Base-by-base conservation (phyloP, 2,329 filamentous ascomycete species). In the Laburnicola sp. region DNA sequence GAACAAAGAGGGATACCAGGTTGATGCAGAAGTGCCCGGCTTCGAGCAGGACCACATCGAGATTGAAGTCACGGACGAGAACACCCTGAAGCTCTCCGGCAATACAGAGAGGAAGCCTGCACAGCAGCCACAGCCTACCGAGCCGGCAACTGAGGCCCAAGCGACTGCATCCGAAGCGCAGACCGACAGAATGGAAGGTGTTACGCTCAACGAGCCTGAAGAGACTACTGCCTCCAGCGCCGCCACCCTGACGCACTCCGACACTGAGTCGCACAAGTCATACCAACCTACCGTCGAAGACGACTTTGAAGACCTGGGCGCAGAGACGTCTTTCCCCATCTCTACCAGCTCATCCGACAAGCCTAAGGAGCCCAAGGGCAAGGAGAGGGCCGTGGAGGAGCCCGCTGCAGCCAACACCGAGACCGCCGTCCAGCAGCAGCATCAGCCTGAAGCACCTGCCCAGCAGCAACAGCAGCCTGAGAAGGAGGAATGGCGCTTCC, bases 401-500 rank as follows among this genome's bases (percentile, higher is more conserved):
- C 27, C 57, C 3, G 27, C 27, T 23, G 21, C 43, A 21, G 23
- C 28, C 27, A 22, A 36, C 16, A 53, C 54, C 7, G 52, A 65
- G 30, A 57, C 58, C 1, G 53, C 57, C 45, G 48, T 63, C 8
- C 50, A 59, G 30, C 48, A 55, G 11, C 57, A 68, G 25, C 53
- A 54, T 22, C 55, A 68, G 31, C 30, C 54, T 6, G 57, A 67
- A 38, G 52, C 30, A 9, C 52, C 58, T 9, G 53, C 47, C 6
- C 59, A 53, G 35, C 51, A 56, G 31, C 31, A 41, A 23, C 49
- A 54, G 7, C 27, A 58, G 43, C 23, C 45, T 2, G 51, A 66
- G 7, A 31, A 34, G 2, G 50, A 49, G 6, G 40, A 46, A 31
- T 41, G 41, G 75, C 84, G 85, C 61, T 81, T 78, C 53, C 75